phyloP scores from a whole-genome alignment of 495 filamentous ascomycete genomes.

The Cetradonia linearis region DNA sequence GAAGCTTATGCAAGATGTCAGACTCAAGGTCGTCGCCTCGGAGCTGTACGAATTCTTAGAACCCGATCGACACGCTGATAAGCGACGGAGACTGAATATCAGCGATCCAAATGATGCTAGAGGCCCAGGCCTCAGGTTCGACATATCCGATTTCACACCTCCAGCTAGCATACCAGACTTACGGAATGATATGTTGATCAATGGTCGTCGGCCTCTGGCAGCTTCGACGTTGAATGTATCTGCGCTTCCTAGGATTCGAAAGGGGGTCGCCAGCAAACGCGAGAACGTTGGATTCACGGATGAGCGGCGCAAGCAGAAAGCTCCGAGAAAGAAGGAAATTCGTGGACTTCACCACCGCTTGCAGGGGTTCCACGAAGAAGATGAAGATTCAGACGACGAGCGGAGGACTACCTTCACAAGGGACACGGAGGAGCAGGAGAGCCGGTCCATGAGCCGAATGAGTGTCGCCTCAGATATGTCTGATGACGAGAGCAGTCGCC shows the following conservation, averaged over 20 bases:
- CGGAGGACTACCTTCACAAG: conserved; percentile 47
- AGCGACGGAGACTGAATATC: conserved; percentile 68
- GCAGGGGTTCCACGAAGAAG: conserved; percentile 45
- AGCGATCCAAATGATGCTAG: conserved; percentile 52
- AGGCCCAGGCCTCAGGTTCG: conserved; percentile 39
- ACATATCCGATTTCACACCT: conserved; percentile 43
- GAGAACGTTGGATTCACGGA: conserved; percentile 64
- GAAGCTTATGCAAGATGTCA: conserved; percentile 76
- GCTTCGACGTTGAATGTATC: conserved; percentile 47
- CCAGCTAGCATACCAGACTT: conserved; percentile 59
- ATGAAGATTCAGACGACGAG: conserved; percentile 51
- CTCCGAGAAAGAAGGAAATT: conserved; percentile 41
- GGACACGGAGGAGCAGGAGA: conserved; percentile 76
- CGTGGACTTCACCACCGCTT: conserved; percentile 49
- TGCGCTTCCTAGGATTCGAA: conserved; percentile 61
- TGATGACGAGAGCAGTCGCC: conserved; percentile 42
- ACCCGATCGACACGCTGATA: conserved; percentile 63
- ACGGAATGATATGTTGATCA: conserved; percentile 31
- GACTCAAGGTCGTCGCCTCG: conserved; percentile 70
- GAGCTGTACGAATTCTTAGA: conserved; percentile 78
- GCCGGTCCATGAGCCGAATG: conserved; percentile 67
- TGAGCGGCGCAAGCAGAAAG: conserved; percentile 53
- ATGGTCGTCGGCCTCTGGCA: conserved; percentile 29
- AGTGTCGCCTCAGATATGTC: conserved; percentile 55
- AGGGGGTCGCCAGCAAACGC: conserved; percentile 49